phyloP scores from a whole-genome alignment of 495 filamentous ascomycete species.

The Penicillium pulvis region DNA sequence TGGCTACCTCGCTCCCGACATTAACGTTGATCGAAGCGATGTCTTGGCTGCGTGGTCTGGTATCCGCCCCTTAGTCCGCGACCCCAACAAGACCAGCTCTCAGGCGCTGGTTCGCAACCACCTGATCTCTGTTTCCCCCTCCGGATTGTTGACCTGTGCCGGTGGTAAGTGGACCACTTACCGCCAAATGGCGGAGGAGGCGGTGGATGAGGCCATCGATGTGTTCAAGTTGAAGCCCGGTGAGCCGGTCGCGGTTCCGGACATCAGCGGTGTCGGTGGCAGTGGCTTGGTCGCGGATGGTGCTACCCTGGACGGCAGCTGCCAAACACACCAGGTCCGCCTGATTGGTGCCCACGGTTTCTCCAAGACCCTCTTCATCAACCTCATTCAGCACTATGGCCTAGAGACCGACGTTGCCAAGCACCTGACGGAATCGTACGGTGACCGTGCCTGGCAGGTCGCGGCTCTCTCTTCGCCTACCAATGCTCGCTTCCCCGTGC shows the following conservation, averaged over 20 bases:
- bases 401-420: slow-evolving; percentile 93
- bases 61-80: slow-evolving; percentile 89
- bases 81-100: slow-evolving; percentile 91
- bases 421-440: slow-evolving; percentile 87
- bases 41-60: slow-evolving; percentile 96
- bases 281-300: slow-evolving; percentile 65
- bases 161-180: slow-evolving; percentile 99
- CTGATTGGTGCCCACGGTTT: slow-evolving; percentile 93
- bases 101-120: slow-evolving; percentile 96
- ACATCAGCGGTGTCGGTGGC: slow-evolving; percentile 75
- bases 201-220: slow-evolving; percentile 85
- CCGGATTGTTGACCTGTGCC: slow-evolving; percentile 90
- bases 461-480: slow-evolving; percentile 83
- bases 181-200: slow-evolving; percentile 97
- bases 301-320: slow-evolving; percentile 76
- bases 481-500: slow-evolving; percentile 80
- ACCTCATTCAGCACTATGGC: slow-evolving; percentile 95
- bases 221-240: slow-evolving; percentile 70
- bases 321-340: slow-evolving; percentile 89
- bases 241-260: slow-evolving; percentile 61
- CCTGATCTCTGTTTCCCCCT: slow-evolving; percentile 81
- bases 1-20: slow-evolving; percentile 87
- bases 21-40: slow-evolving; percentile 90
- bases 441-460: slow-evolving; percentile 95
- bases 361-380: slow-evolving; percentile 96